phyloP scores from a whole-genome alignment of 1,284 basidiomycete species.

The Ceratobasidium sp. region DNA sequence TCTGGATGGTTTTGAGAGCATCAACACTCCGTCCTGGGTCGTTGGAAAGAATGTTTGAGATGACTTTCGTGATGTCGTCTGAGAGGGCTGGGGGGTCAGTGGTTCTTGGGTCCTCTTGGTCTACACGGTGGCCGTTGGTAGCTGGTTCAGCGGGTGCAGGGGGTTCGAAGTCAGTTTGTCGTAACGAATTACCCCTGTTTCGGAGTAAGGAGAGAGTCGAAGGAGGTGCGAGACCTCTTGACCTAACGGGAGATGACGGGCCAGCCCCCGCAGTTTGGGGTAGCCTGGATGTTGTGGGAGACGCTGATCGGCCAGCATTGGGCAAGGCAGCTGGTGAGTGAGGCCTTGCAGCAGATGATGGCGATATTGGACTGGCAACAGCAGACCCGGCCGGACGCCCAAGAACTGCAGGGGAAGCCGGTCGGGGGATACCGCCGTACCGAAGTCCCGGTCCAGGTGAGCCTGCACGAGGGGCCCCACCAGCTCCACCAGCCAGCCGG shows the following conservation, averaged over 20 bases:
- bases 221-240: constrained; percentile 47
- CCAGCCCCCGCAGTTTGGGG: constrained; percentile 48
- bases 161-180: constrained; percentile 46
- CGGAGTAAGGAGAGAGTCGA: constrained; percentile 16
- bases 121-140: constrained; percentile 38
- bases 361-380: constrained; percentile 71
- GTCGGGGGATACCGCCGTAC: constrained; percentile 46
- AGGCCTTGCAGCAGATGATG: constrained; percentile 50
- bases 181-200: constrained; percentile 2
- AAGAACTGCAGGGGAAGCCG: constrained; percentile 40
- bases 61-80: constrained; percentile 76
- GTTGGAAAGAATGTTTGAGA: constrained; percentile 83
- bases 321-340: constrained; percentile 32
- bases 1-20: constrained; percentile 90
- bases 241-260: constrained; percentile 60
- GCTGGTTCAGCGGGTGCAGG: constrained; percentile 40
- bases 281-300: constrained; percentile 1
- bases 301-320: neutral
- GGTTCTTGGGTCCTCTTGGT: neutral
- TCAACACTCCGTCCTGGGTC: constrained; percentile 89
- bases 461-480: constrained; percentile 59
- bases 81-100: constrained; percentile 13
- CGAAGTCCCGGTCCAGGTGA: constrained; percentile 55
- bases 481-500: constrained; percentile 60
- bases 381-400: constrained; percentile 35